These are phyloP conservation scores for Phoma sp. DNA, from an alignment of 2,329 filamentous ascomycete species.

Conservation along the genomic window DNA sequence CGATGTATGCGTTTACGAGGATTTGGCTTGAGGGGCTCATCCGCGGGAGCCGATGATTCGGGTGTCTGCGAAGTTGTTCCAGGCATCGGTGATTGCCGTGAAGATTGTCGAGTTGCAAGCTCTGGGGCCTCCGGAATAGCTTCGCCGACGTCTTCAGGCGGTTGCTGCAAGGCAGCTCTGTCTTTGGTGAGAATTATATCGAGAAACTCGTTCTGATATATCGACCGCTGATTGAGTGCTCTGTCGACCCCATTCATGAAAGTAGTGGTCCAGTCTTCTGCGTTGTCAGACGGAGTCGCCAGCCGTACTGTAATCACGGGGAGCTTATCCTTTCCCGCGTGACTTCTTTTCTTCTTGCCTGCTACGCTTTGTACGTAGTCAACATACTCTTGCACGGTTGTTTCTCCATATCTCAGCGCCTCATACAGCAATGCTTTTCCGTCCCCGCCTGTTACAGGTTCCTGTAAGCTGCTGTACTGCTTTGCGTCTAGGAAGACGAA, in stretches of 20 bases:
- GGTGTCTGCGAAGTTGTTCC: constrained; percentile 26
- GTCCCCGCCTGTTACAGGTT: constrained; percentile 76
- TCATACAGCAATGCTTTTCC: constrained; percentile 79
- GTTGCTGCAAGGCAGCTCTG: constrained; percentile 71
- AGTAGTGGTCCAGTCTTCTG: constrained; percentile 69
- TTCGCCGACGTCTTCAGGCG: constrained; percentile 57
- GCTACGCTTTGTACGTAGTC: constrained; percentile 76
- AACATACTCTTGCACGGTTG: constrained; percentile 76
- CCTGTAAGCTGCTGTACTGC: constrained; percentile 77
- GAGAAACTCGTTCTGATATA: constrained; percentile 90
- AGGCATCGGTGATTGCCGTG: constrained; percentile 25
- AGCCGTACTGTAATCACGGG: constrained; percentile 82
- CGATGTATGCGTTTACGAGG: constrained; percentile 43
- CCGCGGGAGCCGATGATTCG: constrained; percentile 20
- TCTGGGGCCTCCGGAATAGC: constrained; percentile 26
- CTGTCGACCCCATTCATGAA: constrained; percentile 74
- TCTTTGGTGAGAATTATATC: constrained; percentile 87
- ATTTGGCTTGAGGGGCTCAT: constrained; percentile 31
- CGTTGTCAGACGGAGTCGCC: constrained; percentile 52
- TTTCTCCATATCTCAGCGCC: constrained; percentile 63
- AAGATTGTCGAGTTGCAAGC: constrained; percentile 18
- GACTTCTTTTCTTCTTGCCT: constrained; percentile 73
- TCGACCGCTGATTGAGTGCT: constrained; percentile 77
- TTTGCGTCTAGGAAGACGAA: constrained; percentile 82
- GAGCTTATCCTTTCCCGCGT: constrained; percentile 67